A percentile compares a stretch with the other conserved stretches of the same genome.
Evolutionary conservation across 306 rosid genomes (phyloP).

Genomic region (Lathyrus oleraceus): DNA sequence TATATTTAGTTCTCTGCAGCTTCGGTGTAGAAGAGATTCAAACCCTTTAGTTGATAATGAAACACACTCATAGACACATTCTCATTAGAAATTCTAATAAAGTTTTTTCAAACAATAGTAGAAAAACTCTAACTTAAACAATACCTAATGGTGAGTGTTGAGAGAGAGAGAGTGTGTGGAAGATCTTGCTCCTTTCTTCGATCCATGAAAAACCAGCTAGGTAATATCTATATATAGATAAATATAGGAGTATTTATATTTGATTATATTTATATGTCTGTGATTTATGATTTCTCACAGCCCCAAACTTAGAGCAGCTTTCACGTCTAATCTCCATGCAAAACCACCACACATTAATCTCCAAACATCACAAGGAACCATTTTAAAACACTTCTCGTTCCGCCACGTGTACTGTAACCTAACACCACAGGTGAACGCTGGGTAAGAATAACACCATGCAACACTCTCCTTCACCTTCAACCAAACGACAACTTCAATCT

Average conservation of each 20-base stretch:
- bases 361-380: constrained; percentile 83
- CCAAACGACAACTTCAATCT: constrained; percentile 32
- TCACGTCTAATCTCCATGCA: constrained; percentile 80
- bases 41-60: not conserved
- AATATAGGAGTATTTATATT: not conserved
- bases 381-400: constrained; percentile 53
- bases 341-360: constrained; percentile 58
- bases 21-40: too few relatives aligned
- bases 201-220: constrained; percentile 14
- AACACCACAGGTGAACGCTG: constrained; percentile 59
- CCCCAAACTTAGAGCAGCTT: constrained; percentile 74
- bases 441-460: constrained; percentile 30
- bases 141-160: constrained; percentile 23
- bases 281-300: constrained; percentile 32
- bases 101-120: constrained; percentile 16
- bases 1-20: not conserved
- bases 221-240: not conserved
- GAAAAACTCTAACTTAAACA: constrained; percentile 27
- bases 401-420: constrained; percentile 58
- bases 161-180: constrained; percentile 20
- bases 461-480: constrained; percentile 43
- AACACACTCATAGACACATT: not conserved
- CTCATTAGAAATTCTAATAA: not conserved
- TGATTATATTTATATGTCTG: not conserved
- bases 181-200: constrained; percentile 19